Base-by-base conservation (phyloP, 73 alveolate genomes). In the Breviolum minutum region DNA sequence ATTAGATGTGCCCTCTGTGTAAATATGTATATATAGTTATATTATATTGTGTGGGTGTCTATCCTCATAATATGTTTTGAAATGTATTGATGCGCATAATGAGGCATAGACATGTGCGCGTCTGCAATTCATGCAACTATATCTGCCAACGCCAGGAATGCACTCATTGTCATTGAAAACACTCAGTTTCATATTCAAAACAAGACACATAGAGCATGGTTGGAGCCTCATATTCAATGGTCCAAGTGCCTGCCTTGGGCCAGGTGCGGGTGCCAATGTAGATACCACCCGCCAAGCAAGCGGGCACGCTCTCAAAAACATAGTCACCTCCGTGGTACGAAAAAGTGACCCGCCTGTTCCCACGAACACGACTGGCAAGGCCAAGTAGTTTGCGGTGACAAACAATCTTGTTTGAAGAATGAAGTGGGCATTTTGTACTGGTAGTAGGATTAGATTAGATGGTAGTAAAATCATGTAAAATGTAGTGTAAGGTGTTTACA, bases 211-310 rank as follows among this genome's bases (percentile, higher is more conserved):
- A 84, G 24, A 84, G 76, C 93, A 84, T 84, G 76, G 93, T 62
- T 9, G 93, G 93, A n/a, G 93, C 93, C 62, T 84, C 76, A 40
- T 84, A 84, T 29, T 84, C 93, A 40, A 84, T 84, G 74, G 93
- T 84, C 93, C 93, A 84, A 22, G 60, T 26, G 40, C 93, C 93
- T 7, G 93, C 93, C 76, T 84, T n/a, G 74, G 93, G 93, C 93
- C 93, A 84, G 24, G 76, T 61, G 73, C 93, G 93, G 66, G 62
- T 84, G 64, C 93, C 93, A 26, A 84, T 84, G 61, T 84, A 84
- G 24, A 84, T 26, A 26, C 93, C 93, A 14, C 93, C 93, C 13
- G 93, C 93, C 74, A 84, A 26, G 66, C 74, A 61, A 8, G 77
- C 93, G n/a, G 93, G 93, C 77, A 84, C 93, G 27, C 62, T 84